A percentile compares a stretch with the other conserved stretches of the same genome.
These are phyloP conservation scores for Linum trigynum DNA, from an alignment of 345 rosid species.

Conservation along the genomic window DNA sequence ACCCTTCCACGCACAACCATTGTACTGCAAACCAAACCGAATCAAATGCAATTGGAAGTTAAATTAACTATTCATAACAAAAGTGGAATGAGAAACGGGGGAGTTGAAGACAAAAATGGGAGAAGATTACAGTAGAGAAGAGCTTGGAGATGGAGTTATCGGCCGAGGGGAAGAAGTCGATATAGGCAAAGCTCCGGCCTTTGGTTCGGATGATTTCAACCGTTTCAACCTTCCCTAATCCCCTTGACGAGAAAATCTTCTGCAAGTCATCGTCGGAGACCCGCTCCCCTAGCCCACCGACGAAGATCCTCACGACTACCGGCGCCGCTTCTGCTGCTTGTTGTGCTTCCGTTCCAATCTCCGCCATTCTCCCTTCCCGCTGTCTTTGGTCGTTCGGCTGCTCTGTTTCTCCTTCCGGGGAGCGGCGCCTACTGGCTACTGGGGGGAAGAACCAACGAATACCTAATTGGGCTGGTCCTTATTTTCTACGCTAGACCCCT, in stretches of 20 bases:
- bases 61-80: neutral
- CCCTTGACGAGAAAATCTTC: conserved; percentile 37
- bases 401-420: neutral
- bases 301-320: conserved; percentile 39
- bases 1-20: conserved; percentile 89
- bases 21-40: conserved; percentile 41
- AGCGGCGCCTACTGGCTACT: too few species aligned
- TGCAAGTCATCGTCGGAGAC: conserved; percentile 53
- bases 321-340: conserved; percentile 8
- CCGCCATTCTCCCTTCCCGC: neutral
- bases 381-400: neutral
- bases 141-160: conserved; percentile 60
- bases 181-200: conserved; percentile 87
- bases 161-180: conserved; percentile 57
- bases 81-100: neutral
- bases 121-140: conserved; percentile 49
- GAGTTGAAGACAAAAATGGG: neutral
- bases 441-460: too few species aligned
- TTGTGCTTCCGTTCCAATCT: neutral
- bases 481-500: too few species aligned
- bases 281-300: conserved; percentile 76
- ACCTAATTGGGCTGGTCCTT: too few species aligned
- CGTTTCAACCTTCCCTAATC: conserved; percentile 35
- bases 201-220: conserved; percentile 63
- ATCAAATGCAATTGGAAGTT: neutral